Base-by-base conservation (phyloP, 306 rosid genomes). In the Carpinus fangiana region DNA sequence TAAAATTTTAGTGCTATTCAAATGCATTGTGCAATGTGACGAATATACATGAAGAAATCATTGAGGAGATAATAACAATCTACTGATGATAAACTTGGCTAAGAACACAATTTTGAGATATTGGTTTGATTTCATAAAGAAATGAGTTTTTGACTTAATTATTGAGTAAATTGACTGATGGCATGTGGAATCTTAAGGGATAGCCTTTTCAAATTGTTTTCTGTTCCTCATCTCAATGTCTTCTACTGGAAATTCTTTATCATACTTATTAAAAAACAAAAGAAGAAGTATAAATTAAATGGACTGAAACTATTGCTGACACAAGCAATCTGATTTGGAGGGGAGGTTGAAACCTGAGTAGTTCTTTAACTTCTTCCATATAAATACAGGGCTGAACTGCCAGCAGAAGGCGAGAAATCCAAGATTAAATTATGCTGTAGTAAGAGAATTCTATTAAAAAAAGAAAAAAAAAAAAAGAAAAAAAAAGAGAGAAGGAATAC, bases 1-100 rank as follows among this genome's bases (percentile, higher is more conserved):
- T 55, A 65, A 57, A 34, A 54, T 8, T 76, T 57, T 76, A 70
- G 67, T 86, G 73, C 41, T 70, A 4, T 59, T 74, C 74, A 48
- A 73, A 73, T 48, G 55, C 79, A 61, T 72, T 20, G 70, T 81
- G 12, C 74, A 12, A 17, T 17, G 61, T 38, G 60, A 73, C 50
- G 48, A 76, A 62, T 66, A 69, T 54, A 23, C 73, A 3, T 61
- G 61, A 69, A 64, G 55, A 53, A 73, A 64, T 64, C 36, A 55
- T 64, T 8, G 46, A 31, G 47, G 12, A 7, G 45, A 41, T 41
- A 38, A 31, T 64, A 36, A 64, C 45, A 23, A 34, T 64, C 47
- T 34, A 64, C 46, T 64, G 17, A 34, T 0, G 47, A 16, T 34
- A 64, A 34, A 34, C 70, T 34, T 34, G 46, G 2, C 70, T 64